Percentiles rank a stretch among this genome's conserved stretches.
These are phyloP conservation scores for Ogataea trehaloabstinens DNA, from an alignment of 805 yeast species.

Conservation along the genomic window DNA sequence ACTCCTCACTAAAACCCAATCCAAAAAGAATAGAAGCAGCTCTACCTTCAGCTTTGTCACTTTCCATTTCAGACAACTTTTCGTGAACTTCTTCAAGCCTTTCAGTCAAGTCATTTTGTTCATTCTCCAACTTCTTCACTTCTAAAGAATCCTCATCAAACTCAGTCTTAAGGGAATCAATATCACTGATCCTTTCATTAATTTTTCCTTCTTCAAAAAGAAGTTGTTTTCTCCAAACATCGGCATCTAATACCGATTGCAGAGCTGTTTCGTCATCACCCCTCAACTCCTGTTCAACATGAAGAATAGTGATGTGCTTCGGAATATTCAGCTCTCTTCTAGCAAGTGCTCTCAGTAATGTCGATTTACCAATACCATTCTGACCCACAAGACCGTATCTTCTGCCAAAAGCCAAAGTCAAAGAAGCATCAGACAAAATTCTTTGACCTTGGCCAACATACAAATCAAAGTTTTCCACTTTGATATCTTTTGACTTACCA, in stretches of 20 bases:
- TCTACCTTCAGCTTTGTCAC: slow-evolving; percentile 95
- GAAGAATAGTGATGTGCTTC: slow-evolving; percentile 90
- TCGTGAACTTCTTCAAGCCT: slow-evolving; percentile 78
- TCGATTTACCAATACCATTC: slow-evolving; percentile 99
- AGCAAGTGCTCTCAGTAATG: slow-evolving; percentile 84
- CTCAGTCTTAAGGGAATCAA: slow-evolving; percentile 64
- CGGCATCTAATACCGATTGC: slow-evolving; percentile 97
- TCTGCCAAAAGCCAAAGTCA: slow-evolving; percentile 86
- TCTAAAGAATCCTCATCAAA: slow-evolving; percentile 77
- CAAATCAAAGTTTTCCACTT: slow-evolving; percentile 87
- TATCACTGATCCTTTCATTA: slow-evolving; percentile 70
- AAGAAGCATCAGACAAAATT: slow-evolving; percentile 82
- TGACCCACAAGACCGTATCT: slow-evolving; percentile 98
- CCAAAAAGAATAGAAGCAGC: slow-evolving; percentile 94
- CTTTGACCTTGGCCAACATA: slow-evolving; percentile 96
- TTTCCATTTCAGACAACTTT: slow-evolving; percentile 88
- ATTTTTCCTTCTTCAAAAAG: slow-evolving; percentile 72
- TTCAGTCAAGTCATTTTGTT: slow-evolving; percentile 79
- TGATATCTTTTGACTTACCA: slow-evolving; percentile 97
- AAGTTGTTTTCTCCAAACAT: slow-evolving; percentile 95
- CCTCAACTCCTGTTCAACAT: slow-evolving; percentile 94
- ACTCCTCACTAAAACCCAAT: slow-evolving; percentile 86
- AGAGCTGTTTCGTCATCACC: slow-evolving; percentile 92
- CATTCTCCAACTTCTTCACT: slow-evolving; percentile 78
- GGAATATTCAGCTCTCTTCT: slow-evolving; percentile 94